Evolutionary conservation across 2,329 filamentous ascomycete species (phyloP).

Genomic region (Reticulascus tulasneorum): DNA sequence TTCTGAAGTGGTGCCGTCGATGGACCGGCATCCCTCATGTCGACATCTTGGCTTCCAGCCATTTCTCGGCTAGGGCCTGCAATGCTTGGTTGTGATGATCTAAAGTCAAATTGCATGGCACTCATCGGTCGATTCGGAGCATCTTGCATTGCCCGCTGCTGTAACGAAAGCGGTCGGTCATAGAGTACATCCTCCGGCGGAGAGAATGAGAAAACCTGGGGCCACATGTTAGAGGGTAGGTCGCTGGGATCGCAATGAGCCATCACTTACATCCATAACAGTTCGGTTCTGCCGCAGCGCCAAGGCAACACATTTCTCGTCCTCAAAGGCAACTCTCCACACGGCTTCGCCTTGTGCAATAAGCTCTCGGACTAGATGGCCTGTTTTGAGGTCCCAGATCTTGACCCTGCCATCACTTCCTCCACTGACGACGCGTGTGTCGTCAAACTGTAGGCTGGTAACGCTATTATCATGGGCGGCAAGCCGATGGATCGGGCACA

Average conservation of each 20-base stretch:
- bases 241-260: neutral
- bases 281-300: constrained; percentile 80
- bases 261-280: constrained; percentile 86
- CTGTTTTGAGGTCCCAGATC: constrained; percentile 94
- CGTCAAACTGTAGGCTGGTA: constrained; percentile 95
- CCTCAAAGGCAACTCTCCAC: constrained; percentile 96
- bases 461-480: constrained; percentile 98
- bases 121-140: constrained; percentile 47
- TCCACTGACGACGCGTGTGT: constrained; percentile 89
- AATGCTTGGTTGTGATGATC: constrained; percentile 25
- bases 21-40: constrained; percentile 54
- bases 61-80: constrained; percentile 28
- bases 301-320: constrained; percentile 96
- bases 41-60: constrained; percentile 40
- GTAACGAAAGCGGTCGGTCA: constrained; percentile 48
- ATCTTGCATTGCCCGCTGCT: constrained; percentile 40
- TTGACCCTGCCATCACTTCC: constrained; percentile 97
- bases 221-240: constrained; percentile 21
- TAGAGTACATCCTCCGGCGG: constrained; percentile 68
- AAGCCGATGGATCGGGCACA: constrained; percentile 87
- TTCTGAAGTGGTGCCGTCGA: constrained; percentile 50
- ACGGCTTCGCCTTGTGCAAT: constrained; percentile 90
- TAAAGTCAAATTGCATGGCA: constrained; percentile 44
- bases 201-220: constrained; percentile 89
- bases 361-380: constrained; percentile 84